phyloP scores from a whole-genome alignment of 192 early-diverging fungal species.

The Allomyces macrogynus region DNA sequence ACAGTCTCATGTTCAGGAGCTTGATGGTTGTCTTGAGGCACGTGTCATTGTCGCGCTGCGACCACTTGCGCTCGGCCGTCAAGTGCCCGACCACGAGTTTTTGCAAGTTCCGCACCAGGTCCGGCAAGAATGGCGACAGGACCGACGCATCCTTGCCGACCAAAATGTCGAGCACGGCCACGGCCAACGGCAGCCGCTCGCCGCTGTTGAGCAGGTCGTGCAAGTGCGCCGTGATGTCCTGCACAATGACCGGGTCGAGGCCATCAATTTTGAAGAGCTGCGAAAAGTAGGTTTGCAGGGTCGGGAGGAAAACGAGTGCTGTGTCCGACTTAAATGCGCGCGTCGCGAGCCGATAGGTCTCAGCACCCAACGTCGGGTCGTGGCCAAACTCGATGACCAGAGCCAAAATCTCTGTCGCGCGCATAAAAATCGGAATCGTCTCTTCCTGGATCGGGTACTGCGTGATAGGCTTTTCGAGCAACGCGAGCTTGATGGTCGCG shows the following conservation, averaged over 20 bases:
- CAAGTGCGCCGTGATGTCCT: slow-evolving; percentile 29
- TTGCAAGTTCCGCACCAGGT: slow-evolving; percentile 11
- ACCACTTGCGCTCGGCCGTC: background rate
- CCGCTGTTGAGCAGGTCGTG: slow-evolving; percentile 12
- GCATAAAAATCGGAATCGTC: no score
- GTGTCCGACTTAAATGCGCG: background rate
- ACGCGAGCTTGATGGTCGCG: no score
- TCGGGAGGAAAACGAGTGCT: no score
- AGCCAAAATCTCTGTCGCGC: slow-evolving; percentile 5
- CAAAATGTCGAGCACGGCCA: background rate
- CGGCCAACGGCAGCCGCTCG: background rate
- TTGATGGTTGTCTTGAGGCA: background rate
- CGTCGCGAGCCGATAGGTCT: slow-evolving; percentile 27
- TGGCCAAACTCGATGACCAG: slow-evolving; percentile 57
- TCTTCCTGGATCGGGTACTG: no score
- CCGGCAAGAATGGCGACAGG: slow-evolving; percentile 7
- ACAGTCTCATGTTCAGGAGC: slow-evolving; percentile 24
- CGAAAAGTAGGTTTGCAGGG: no score
- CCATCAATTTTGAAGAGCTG: no score
- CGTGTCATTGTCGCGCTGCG: background rate
- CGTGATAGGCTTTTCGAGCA: no score
- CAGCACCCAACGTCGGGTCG: slow-evolving; percentile 7
- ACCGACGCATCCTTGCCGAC: background rate
- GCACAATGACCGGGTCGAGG: slow-evolving; percentile 15
- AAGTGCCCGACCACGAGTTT: background rate